A percentile compares a stretch with the other conserved stretches of the same genome.
Evolutionary conservation across 345 rosid species (phyloP).

Genomic region (Sonneratia alba): DNA sequence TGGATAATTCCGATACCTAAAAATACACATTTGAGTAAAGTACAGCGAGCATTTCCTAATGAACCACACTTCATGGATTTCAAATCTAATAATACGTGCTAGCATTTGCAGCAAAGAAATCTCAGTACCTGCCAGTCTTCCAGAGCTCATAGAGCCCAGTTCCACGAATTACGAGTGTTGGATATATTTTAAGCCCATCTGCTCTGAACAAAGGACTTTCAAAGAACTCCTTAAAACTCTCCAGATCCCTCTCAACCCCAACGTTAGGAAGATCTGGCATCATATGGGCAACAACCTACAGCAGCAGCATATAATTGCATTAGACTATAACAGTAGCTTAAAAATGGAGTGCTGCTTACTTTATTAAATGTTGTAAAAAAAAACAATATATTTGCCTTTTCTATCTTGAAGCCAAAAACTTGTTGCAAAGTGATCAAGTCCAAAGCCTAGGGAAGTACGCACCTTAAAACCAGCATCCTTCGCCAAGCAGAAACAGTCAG

Average conservation of each 20-base stretch:
- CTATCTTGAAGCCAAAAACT: neutral
- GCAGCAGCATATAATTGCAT: slow-evolving; percentile 11
- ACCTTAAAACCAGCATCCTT: slow-evolving; percentile 99
- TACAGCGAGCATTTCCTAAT: neutral
- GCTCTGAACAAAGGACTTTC: slow-evolving; percentile 94
- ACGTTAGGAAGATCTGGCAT: slow-evolving; percentile 99
- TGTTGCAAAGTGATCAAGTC: neutral
- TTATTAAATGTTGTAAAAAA: neutral
- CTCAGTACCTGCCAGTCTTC: slow-evolving; percentile 84
- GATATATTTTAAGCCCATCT: slow-evolving; percentile 96
- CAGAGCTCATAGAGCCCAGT: slow-evolving; percentile 96
- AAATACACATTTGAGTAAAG: slow-evolving; percentile 7
- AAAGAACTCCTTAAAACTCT: slow-evolving; percentile 90
- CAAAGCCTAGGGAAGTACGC: neutral
- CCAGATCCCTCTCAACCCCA: slow-evolving; percentile 94
- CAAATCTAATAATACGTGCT: neutral
- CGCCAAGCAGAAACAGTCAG: slow-evolving; percentile 96
- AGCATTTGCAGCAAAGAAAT: neutral
- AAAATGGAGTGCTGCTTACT: neutral
- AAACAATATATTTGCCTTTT: neutral
- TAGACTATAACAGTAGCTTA: neutral
- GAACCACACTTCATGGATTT: neutral
- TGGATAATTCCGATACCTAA: slow-evolving; percentile 86
- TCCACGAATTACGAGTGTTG: slow-evolving; percentile 97
- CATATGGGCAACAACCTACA: slow-evolving; percentile 98